A percentile compares a stretch with the other conserved stretches of the same genome.
Evolutionary conservation across 2,329 filamentous ascomycete genomes (phyloP).

Genomic region (Tolypocladium sp.): DNA sequence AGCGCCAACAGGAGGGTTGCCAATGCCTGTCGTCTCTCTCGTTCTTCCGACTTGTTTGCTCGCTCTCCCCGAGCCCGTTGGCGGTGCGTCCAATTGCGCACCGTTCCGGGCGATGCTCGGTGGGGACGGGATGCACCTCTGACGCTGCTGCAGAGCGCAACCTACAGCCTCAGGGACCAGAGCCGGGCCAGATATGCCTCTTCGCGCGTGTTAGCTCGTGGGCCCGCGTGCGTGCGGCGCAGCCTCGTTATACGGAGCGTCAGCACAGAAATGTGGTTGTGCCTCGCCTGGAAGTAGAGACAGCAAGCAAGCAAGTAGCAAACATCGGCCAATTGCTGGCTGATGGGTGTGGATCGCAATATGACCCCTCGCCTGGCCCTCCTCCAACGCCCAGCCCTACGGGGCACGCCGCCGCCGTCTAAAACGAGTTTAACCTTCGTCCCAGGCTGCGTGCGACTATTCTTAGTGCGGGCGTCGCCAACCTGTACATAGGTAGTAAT

Average conservation of each 20-base stretch:
- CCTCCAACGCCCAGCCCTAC: not conserved
- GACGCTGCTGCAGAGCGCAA: not conserved
- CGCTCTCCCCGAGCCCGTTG: not conserved
- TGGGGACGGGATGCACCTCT: conserved; percentile 1
- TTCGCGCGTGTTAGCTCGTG: not conserved
- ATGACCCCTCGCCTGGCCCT: not conserved
- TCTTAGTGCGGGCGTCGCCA: not conserved
- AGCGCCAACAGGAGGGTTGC: not conserved
- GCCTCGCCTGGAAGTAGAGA: not conserved
- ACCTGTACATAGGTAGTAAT: not conserved
- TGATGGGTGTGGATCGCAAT: not conserved
- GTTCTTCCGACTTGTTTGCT: not conserved
- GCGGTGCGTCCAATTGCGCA: not conserved
- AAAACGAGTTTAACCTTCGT: not conserved
- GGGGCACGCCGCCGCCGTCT: not conserved
- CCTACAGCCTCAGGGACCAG: not conserved
- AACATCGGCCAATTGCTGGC: not conserved
- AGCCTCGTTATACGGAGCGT: not conserved
- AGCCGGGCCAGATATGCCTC: not conserved
- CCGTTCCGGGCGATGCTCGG: not conserved
- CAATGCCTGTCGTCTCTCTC: not conserved
- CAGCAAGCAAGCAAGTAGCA: not conserved
- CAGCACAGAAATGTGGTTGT: not conserved
- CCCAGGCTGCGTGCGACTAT: not conserved
- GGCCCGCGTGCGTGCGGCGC: not conserved